Percentiles rank a stretch among this genome's conserved stretches.
These are phyloP conservation scores for Sphagnum tenellum DNA, from an alignment of 225 moss, liverwort and hornwort species.

Conservation along the genomic window DNA sequence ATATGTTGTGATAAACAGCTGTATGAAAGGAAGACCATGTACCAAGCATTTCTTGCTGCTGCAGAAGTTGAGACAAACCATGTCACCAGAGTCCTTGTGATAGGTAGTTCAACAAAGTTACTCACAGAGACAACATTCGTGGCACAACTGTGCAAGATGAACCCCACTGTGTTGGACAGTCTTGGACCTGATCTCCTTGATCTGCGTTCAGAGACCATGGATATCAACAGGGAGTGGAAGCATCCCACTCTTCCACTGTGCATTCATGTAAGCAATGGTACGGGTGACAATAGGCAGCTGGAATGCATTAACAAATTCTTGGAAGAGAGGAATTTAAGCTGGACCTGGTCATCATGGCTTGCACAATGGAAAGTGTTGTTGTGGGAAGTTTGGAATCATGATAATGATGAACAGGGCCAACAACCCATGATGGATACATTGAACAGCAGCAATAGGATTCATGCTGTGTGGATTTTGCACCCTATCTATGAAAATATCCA, in stretches of 20 bases:
- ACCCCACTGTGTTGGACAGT: too few species aligned
- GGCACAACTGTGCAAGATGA: too few species aligned
- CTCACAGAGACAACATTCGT: too few species aligned
- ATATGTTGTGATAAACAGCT: too few species aligned
- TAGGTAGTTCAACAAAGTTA: too few species aligned
- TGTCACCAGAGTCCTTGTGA: neutral
- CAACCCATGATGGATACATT: neutral
- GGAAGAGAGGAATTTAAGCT: neutral
- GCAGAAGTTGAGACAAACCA: neutral
- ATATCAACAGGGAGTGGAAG: neutral
- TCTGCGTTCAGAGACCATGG: neutral
- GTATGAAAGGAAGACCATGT: neutral
- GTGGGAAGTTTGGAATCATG: neutral
- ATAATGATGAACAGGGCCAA: neutral
- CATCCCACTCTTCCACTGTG: neutral
- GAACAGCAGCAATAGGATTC: neutral
- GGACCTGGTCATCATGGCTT: neutral
- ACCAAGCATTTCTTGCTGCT: neutral
- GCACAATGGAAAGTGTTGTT: neutral
- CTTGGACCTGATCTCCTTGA: too few species aligned
- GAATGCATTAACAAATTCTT: neutral
- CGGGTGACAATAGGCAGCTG: neutral
- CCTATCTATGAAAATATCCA: neutral
- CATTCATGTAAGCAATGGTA: neutral
- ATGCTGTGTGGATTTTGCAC: neutral